These are phyloP conservation scores for Plasmodium coatneyi DNA, from an alignment of 169 alveolate genomes.

Conservation along the genomic window DNA sequence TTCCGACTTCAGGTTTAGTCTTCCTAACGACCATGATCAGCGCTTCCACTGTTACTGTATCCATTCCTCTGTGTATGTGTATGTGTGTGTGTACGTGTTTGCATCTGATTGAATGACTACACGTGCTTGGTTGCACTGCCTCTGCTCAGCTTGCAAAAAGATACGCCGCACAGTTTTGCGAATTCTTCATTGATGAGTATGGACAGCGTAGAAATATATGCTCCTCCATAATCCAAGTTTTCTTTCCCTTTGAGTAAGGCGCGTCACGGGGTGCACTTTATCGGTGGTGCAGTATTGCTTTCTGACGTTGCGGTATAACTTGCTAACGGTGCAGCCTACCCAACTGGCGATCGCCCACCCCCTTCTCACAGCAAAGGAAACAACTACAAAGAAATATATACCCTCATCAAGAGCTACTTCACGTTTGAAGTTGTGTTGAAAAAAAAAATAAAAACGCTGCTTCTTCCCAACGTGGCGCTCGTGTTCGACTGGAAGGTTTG, in stretches of 20 bases:
- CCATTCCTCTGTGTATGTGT: not conserved
- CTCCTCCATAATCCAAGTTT: constrained; percentile 71
- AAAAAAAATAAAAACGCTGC: constrained; percentile 30
- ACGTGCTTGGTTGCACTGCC: not conserved
- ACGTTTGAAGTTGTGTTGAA: constrained; percentile 52
- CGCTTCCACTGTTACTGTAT: not conserved
- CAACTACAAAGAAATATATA: constrained; percentile 57
- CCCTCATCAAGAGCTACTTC: constrained; percentile 31
- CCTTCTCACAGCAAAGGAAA: constrained; percentile 49
- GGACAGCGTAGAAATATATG: constrained; percentile 46
- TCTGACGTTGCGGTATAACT: not conserved
- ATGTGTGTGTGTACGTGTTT: no score
- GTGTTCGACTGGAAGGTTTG: constrained; percentile 57
- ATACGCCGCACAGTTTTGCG: constrained; percentile 34
- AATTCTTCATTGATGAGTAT: constrained; percentile 59
- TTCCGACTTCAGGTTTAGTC: constrained; percentile 15
- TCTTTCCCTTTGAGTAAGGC: constrained; percentile 61
- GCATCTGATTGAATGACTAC: not conserved
- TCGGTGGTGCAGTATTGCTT: not conserved
- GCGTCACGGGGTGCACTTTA: not conserved
- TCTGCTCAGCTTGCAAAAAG: constrained; percentile 29
- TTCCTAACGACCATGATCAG: not conserved
- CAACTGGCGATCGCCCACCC: not conserved
- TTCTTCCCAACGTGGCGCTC: constrained; percentile 15
- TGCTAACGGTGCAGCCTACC: no score